A percentile compares a stretch with the other conserved stretches of the same genome.
These are phyloP conservation scores for Rhizopus microsporus DNA, from an alignment of 371 early-diverging fungal species.

Conservation along the genomic window DNA sequence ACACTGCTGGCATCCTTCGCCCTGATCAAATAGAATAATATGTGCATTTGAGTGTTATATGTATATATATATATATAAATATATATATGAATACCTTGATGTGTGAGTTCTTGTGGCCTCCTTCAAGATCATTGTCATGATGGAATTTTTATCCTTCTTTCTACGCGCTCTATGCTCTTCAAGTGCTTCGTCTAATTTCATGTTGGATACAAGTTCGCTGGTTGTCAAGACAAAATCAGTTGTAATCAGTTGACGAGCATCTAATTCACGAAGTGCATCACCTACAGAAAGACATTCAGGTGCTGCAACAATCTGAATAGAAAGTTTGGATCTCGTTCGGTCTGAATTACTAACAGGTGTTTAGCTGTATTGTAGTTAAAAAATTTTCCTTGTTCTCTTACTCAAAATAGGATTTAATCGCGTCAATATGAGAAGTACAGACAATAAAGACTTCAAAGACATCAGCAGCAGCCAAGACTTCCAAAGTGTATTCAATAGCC, in stretches of 20 bases:
- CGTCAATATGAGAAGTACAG: conserved; percentile 81
- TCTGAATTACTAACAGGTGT: conserved; percentile 55
- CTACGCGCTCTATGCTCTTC: conserved; percentile 75
- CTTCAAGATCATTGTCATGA: conserved; percentile 94
- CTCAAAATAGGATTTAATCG: conserved; percentile 83
- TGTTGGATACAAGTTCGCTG: conserved; percentile 91
- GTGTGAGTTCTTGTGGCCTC: conserved; percentile 62
- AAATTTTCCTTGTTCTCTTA: conserved; percentile 34
- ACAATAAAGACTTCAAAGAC: conserved; percentile 87
- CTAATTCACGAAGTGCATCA: conserved; percentile 91
- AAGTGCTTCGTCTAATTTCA: conserved; percentile 74
- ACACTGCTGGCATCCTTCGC: conserved; percentile 77
- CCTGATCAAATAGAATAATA: conserved; percentile 26
- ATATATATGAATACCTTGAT: conserved; percentile 30
- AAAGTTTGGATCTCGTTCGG: conserved; percentile 72
- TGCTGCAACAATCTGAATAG: conserved; percentile 73
- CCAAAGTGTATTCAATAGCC: conserved; percentile 92
- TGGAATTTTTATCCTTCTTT: conserved; percentile 78
- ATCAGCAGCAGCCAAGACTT: conserved; percentile 82
- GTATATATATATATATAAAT: conserved; percentile 1
- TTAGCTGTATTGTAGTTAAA: background rate
- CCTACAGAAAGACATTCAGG: conserved; percentile 87
- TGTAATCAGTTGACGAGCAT: conserved; percentile 76
- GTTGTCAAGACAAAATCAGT: conserved; percentile 91
- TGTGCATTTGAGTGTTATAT: background rate